Evolutionary conservation across 2,329 filamentous ascomycete genomes (phyloP), one percentile per base, ranked within the genome.

Genomic region (Phialocephala sp.): DNA sequence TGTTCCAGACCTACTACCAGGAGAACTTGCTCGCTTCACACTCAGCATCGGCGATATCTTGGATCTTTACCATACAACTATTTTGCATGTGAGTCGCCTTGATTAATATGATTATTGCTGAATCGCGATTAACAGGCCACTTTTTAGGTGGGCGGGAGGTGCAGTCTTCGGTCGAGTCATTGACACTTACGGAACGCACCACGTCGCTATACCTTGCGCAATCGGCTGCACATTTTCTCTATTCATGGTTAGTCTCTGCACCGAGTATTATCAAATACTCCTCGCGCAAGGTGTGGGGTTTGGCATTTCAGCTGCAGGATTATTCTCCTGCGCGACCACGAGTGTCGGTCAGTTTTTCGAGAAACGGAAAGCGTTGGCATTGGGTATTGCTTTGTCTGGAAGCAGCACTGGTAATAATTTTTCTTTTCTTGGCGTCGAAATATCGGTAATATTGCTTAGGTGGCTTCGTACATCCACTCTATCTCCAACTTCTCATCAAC

Each of bases 241-340:
- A 8, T 87, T 89, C 83, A 88, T 89, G 85, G 80, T 85, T 0
- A 84, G 80, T n/a, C 75, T 90, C 65, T 87, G 79, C 58, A 83
- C 78, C 0, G 69, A 84, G 57, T 86, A 85, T 72, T 87, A 82
- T 67, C 84, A 86, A 43, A 82, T 85, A 68, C 75, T 86, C 56
- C 76, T 83, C 1, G 75, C 79, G 0, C 81, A 85, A 69, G 81
- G 81, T 0, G 62, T 83, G 0, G 80, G 79, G 62, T 80, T 80
- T 54, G 77, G 79, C 45, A 75, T 80, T 52, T 79, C 82, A 12
- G 76, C 82, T 14, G 77, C 78, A 50, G 75, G 81, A 41, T 76
- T 83, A 62, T 82, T 82, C 70, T 80, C 79, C 52, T 77, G 77
- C 18, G 74, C 77, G 8, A 77, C 78, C 63, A 74, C 77, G 1